Evolutionary conservation across 257 asterid genomes (phyloP).

Genomic region (Linaria vulgaris): DNA sequence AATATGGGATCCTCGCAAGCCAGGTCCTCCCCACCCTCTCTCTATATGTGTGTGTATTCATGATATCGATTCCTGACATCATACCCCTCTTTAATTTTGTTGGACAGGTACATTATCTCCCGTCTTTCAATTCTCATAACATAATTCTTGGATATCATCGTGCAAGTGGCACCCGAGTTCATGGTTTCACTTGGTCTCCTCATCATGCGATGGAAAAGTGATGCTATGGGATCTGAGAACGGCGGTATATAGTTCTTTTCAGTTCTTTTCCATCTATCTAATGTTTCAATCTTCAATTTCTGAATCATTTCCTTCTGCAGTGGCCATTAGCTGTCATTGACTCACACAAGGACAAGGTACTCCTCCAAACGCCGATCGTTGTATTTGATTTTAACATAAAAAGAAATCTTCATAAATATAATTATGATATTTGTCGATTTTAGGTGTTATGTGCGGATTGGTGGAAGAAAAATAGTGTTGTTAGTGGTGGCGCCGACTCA

Average conservation of each 20-base stretch:
- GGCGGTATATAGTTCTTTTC: constrained; percentile 55
- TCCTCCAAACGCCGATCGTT: constrained; percentile 19
- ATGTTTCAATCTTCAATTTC: constrained; percentile 20
- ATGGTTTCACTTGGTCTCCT: constrained; percentile 83
- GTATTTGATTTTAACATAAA: background rate
- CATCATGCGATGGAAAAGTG: constrained; percentile 96
- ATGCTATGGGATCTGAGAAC: constrained; percentile 97
- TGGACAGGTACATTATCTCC: constrained; percentile 74
- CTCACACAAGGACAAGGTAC: constrained; percentile 87
- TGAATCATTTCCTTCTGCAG: constrained; percentile 56
- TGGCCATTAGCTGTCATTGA: constrained; percentile 82
- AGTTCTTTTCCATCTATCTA: constrained; percentile 12
- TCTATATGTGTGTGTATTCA: too few species aligned
- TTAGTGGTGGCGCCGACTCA: constrained; percentile 91
- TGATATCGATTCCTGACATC: too few species aligned
- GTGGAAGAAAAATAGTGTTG: constrained; percentile 77
- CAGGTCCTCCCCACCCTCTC: too few species aligned
- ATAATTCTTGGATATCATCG: constrained; percentile 88
- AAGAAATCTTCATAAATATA: constrained; percentile 22
- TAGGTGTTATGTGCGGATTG: constrained; percentile 93
- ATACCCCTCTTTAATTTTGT: constrained; percentile 14
- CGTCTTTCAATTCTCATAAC: constrained; percentile 74
- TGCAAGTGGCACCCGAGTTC: constrained; percentile 94
- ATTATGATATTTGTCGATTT: constrained; percentile 18
- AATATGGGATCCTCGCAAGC: constrained; percentile 99